Percentiles rank a stretch among this genome's conserved stretches.
phyloP scores from a whole-genome alignment of 257 asterid species.

The Solanum medicagineum region DNA sequence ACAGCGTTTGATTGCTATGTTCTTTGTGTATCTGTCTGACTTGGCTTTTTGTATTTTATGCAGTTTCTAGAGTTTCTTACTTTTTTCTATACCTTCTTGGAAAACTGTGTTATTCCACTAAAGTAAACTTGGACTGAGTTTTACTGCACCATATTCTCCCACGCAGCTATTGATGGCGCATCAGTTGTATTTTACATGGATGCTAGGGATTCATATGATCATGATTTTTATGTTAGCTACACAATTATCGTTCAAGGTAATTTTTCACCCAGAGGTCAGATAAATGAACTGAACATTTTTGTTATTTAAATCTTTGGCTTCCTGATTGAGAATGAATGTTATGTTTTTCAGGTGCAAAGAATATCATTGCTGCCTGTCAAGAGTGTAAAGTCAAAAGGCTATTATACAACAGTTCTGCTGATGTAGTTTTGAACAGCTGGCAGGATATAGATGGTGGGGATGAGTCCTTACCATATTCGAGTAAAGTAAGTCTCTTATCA shows the following conservation, averaged over 20 bases:
- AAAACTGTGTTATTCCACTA: background rate
- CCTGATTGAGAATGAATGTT: background rate
- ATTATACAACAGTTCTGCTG: constrained; percentile 76
- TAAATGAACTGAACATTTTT: background rate
- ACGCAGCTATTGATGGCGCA: constrained; percentile 69
- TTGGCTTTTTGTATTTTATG: background rate
- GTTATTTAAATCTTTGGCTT: background rate
- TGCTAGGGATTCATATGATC: constrained; percentile 21
- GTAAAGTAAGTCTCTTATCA: constrained; percentile 38
- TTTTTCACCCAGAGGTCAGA: background rate
- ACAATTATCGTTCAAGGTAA: constrained; percentile 60
- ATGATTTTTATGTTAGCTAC: constrained; percentile 50
- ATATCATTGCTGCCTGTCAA: constrained; percentile 64
- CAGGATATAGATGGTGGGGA: constrained; percentile 48
- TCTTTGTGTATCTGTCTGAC: background rate
- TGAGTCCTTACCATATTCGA: constrained; percentile 70
- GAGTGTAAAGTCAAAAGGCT: constrained; percentile 62
- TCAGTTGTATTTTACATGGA: constrained; percentile 65
- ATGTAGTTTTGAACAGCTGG: constrained; percentile 48
- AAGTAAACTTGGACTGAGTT: background rate
- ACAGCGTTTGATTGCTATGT: background rate
- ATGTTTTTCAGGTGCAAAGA: constrained; percentile 52
- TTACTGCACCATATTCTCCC: background rate
- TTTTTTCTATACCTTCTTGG: background rate
- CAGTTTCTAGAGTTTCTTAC: background rate